phyloP scores from a whole-genome alignment of 352 stramenopile species.

The Blastocystis sp. region DNA sequence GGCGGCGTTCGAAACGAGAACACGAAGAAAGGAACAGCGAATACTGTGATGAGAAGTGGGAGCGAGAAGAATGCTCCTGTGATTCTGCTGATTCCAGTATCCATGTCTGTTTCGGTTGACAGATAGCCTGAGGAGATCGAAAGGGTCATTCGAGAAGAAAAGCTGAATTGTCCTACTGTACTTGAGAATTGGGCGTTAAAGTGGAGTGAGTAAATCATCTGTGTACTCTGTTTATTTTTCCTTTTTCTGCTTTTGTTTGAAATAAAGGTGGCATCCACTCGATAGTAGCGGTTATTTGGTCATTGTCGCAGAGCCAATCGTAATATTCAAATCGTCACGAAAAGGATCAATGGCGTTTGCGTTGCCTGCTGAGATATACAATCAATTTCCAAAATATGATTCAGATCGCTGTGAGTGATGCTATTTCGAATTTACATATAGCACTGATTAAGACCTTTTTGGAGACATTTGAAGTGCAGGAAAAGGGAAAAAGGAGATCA shows the following conservation, averaged over 20 bases:
- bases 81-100: background rate
- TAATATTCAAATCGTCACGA: slow-evolving; percentile 7
- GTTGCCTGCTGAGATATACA: background rate
- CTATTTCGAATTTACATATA: background rate
- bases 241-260: background rate
- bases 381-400: slow-evolving; percentile 27
- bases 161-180: background rate
- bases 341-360: background rate
- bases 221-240: background rate
- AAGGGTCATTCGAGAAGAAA: background rate
- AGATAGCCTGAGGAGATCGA: slow-evolving; percentile 17
- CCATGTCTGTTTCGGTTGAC: background rate
- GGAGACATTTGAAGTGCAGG: background rate
- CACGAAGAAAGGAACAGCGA: background rate
- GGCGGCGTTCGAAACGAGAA: background rate
- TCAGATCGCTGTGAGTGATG: background rate
- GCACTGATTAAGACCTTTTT: slow-evolving; percentile 17
- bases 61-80: slow-evolving; percentile 10
- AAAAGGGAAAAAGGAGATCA: background rate
- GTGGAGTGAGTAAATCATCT: background rate
- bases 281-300: background rate
- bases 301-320: no score
- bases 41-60: slow-evolving; percentile 4
- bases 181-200: slow-evolving; percentile 30
- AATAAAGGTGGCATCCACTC: background rate